These are phyloP conservation scores for Thelephora ganbajun DNA, from an alignment of 768 basidiomycete genomes.

Conservation along the genomic window DNA sequence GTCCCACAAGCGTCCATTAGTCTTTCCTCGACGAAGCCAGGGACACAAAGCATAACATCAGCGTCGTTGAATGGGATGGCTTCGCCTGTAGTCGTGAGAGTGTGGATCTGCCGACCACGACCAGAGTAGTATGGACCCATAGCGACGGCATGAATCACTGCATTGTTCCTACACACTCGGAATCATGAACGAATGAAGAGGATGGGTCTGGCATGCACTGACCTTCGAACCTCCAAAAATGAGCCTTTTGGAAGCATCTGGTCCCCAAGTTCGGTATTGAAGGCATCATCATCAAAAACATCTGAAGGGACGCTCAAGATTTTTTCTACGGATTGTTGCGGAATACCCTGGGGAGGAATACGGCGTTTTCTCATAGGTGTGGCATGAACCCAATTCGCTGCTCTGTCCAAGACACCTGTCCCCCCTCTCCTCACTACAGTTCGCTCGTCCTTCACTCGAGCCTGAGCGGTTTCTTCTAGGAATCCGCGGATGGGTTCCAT, in stretches of 20 bases:
- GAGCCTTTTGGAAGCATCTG: constrained; percentile 17
- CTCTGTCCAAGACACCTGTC: too few species aligned
- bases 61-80: constrained; percentile 29
- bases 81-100: constrained; percentile 27
- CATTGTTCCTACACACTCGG: constrained; percentile 2
- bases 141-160: constrained; percentile 8
- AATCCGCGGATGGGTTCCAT: too few species aligned
- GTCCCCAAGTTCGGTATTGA: not conserved
- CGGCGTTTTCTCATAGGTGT: too few species aligned
- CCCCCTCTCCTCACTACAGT: too few species aligned
- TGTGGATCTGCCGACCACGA: constrained; percentile 2
- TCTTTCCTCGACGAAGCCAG: constrained; percentile 33
- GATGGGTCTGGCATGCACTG: not conserved
- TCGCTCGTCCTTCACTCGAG: too few species aligned
- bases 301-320: too few species aligned
- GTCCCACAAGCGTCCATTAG: constrained; percentile 36
- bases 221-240: constrained; percentile 19
- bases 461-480: too few species aligned
- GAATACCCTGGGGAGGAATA: too few species aligned
- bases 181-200: not conserved
- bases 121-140: constrained; percentile 1
- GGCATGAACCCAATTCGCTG: too few species aligned
- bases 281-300: too few species aligned
- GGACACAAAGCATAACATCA: constrained; percentile 53
- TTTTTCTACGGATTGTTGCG: too few species aligned